These are phyloP conservation scores for Quercus wislizeni DNA, from an alignment of 306 rosid species.

Conservation along the genomic window DNA sequence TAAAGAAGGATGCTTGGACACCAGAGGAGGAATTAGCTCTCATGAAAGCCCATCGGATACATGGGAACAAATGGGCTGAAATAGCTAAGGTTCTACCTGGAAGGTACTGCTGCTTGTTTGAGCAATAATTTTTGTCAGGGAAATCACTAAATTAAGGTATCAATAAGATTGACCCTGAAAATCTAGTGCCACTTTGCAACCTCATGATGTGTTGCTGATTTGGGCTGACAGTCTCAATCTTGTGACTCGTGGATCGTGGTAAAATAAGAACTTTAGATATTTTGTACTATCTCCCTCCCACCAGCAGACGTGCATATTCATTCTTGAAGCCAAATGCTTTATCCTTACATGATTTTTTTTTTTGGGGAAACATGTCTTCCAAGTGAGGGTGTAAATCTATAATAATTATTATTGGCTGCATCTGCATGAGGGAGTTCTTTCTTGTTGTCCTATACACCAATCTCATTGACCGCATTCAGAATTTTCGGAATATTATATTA, in stretches of 20 bases:
- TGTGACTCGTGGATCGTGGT: not conserved
- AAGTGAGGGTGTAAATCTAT: not conserved
- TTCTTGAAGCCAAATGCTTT: not conserved
- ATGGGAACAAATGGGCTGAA: constrained; percentile 99
- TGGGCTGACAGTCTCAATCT: not conserved
- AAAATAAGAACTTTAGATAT: not conserved
- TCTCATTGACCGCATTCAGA: not conserved
- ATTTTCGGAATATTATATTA: not conserved
- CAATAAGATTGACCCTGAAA: not conserved
- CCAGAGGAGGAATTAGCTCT: constrained; percentile 82
- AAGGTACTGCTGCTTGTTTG: constrained; percentile 57
- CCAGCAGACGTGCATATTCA: not conserved
- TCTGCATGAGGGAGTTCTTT: not conserved
- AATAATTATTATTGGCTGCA: not conserved
- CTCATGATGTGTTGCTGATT: not conserved
- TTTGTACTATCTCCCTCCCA: not conserved
- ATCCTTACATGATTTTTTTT: not conserved
- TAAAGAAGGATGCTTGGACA: constrained; percentile 95
- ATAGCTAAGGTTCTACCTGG: constrained; percentile 91
- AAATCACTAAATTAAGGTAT: constrained; percentile 22
- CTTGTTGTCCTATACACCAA: not conserved
- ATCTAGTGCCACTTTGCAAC: not conserved
- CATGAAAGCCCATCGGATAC: constrained; percentile 76
- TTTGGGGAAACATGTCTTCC: not conserved
- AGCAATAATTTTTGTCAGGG: constrained; percentile 8